Base-by-base conservation (phyloP, 768 basidiomycete genomes). In the Leccinellum albellum region DNA sequence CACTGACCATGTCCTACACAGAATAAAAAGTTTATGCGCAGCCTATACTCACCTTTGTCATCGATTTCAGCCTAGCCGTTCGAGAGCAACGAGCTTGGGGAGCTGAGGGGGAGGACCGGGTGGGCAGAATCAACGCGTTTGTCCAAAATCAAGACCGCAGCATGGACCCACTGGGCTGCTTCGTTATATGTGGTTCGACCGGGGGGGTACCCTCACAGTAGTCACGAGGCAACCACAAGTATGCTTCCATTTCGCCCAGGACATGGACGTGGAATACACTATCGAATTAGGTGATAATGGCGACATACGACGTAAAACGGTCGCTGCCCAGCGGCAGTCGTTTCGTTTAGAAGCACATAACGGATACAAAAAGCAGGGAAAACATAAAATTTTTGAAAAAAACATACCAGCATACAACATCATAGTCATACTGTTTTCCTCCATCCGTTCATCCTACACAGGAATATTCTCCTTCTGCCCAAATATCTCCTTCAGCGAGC, bases 401-500 rank as follows among this genome's bases (percentile, higher is more conserved):
- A 37, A 50, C 24, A 55, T 28, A 50, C 42, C 48, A 61, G 51
- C 53, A 62, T 37, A 63, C 46, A 47, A 20, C 17, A 40, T 47
- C 23, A 47, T 47, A 47, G 15, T 47, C 24, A 8, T 47, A 47
- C 24, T 20, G 24, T 15, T 13, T 45, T 20, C n/a, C 4, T 20
- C 17, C 51, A 21, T 12, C 29, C 42, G 6, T 31, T 23, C 44
- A 17, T 46, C 56, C 21, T 68, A 67, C 42, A 61, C 20, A 6
- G 59, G 61, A 24, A 67, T 51, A 20, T 67, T 67, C 50, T 67
- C 66, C 49, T 74, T 75, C 50, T 65, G 62, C 26, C 59, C 73
- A 49, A 71, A 42, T 33, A 67, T 26, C 2, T 48, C 69, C 59
- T 72, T 71, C 55, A 69, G 56, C 13, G 66, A 55, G 28, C 69